A percentile compares a stretch with the other conserved stretches of the same genome.
Evolutionary conservation across 306 rosid species (phyloP).

Genomic region (Trifolium pratense): DNA sequence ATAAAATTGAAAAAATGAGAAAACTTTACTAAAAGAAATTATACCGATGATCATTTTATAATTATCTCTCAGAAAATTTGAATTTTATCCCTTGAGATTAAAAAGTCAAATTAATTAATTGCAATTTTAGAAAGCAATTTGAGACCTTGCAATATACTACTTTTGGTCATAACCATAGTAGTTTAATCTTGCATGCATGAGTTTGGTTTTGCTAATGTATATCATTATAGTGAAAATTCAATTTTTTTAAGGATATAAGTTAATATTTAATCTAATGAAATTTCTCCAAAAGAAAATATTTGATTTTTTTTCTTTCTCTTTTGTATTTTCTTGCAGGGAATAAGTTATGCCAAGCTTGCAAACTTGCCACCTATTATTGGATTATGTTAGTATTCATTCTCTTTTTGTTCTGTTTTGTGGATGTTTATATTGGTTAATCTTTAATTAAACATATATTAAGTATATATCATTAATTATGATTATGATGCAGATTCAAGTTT

Average conservation of each 20-base stretch:
- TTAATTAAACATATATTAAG: background rate
- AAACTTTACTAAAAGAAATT: too few species aligned
- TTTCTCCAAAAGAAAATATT: background rate
- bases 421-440: background rate
- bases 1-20: too few species aligned
- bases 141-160: background rate
- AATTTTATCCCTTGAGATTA: background rate
- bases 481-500: constrained; percentile 87
- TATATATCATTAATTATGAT: background rate
- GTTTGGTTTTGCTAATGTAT: background rate
- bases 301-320: background rate
- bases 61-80: too few species aligned
- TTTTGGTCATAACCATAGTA: background rate
- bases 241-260: background rate
- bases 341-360: constrained; percentile 98
- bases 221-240: background rate
- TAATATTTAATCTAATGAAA: background rate
- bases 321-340: constrained; percentile 64
- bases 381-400: constrained; percentile 64
- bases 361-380: constrained; percentile 95
- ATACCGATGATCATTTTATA: too few species aligned
- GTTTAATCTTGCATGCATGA: constrained; percentile 12
- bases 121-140: background rate
- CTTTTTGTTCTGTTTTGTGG: background rate
- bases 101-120: background rate